A percentile compares a stretch with the other conserved stretches of the same genome.
Evolutionary conservation across 1,284 basidiomycete species (phyloP).

Genomic region (Trichosporon coremiiforme): DNA sequence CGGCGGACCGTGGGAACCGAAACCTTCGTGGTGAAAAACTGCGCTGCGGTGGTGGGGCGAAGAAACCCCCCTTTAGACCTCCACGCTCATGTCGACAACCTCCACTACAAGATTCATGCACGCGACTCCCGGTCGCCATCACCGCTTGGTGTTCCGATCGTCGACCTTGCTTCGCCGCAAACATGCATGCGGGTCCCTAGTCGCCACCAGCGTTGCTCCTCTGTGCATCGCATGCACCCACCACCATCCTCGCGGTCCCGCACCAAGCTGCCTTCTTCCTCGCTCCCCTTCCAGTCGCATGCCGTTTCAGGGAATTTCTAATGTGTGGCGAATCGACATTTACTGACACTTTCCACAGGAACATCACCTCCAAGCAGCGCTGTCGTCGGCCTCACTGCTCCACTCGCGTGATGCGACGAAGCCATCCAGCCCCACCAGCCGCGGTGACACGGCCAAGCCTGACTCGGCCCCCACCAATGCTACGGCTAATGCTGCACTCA

Average conservation of each 20-base stretch:
- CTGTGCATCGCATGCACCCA: background rate
- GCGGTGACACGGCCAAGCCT: conserved; percentile 33
- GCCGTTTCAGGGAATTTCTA: conserved; percentile 28
- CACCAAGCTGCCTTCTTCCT: background rate
- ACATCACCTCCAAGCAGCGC: conserved; percentile 79
- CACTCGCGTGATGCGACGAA: conserved; percentile 45
- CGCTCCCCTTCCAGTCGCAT: conserved; percentile 7
- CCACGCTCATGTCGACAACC: conserved; percentile 12
- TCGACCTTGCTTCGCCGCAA: no score
- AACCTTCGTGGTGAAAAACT: conserved; percentile 5
- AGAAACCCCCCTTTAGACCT: background rate
- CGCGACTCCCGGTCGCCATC: background rate
- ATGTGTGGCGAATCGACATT: conserved; percentile 24
- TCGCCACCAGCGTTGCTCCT: background rate
- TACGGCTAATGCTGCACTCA: conserved; percentile 40
- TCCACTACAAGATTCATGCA: conserved; percentile 12
- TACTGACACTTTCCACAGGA: conserved; percentile 68
- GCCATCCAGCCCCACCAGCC: conserved; percentile 35
- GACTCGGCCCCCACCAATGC: conserved; percentile 26
- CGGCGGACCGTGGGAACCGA: conserved; percentile 29
- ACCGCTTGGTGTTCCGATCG: conserved; percentile 2
- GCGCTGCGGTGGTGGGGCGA: conserved; percentile 13
- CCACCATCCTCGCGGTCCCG: background rate
- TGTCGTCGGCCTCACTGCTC: conserved; percentile 53
- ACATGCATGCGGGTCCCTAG: background rate